Evolutionary conservation across 768 basidiomycete genomes (phyloP).

Genomic region (Naganishia vishniacii): DNA sequence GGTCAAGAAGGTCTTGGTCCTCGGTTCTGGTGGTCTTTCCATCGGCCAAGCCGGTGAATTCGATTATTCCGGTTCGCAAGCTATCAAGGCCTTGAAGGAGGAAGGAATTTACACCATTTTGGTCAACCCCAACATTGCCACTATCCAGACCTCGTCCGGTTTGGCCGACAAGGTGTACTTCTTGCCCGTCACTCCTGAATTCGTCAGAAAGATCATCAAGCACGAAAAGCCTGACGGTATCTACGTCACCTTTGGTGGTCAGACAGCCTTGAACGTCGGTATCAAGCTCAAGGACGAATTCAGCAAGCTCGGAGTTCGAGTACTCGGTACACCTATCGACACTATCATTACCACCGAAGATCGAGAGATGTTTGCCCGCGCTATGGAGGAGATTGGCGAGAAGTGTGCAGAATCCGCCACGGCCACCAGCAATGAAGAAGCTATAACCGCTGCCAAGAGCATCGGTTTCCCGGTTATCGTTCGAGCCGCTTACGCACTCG

Average conservation of each 20-base stretch:
- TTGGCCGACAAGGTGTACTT: slow-evolving; percentile 99
- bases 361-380: slow-evolving; percentile 82
- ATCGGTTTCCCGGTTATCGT: slow-evolving; percentile 97
- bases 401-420: slow-evolving; percentile 85
- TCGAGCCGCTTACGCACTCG: slow-evolving; percentile 91
- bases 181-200: slow-evolving; percentile 95
- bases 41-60: slow-evolving; percentile 99
- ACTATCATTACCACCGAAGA: slow-evolving; percentile 98
- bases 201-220: slow-evolving; percentile 95
- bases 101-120: slow-evolving; percentile 99
- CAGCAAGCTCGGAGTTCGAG: slow-evolving; percentile 75
- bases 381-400: slow-evolving; percentile 94
- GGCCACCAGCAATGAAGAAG: slow-evolving; percentile 80
- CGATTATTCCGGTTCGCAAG: slow-evolving; percentile 98
- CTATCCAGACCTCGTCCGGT: slow-evolving; percentile 93
- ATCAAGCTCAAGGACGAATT: slow-evolving; percentile 98
- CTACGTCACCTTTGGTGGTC: slow-evolving; percentile 96
- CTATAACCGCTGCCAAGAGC: slow-evolving; percentile 67
- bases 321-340: slow-evolving; percentile 92
- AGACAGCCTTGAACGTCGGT: slow-evolving; percentile 93
- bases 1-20: slow-evolving; percentile 88
- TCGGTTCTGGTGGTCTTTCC: slow-evolving; percentile 93
- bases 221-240: slow-evolving; percentile 99
- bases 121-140: slow-evolving; percentile 98
- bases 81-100: slow-evolving; percentile 97